Evolutionary conservation across 2,329 filamentous ascomycete genomes (phyloP).

Genomic region (Hymenoscyphus fructigenus): DNA sequence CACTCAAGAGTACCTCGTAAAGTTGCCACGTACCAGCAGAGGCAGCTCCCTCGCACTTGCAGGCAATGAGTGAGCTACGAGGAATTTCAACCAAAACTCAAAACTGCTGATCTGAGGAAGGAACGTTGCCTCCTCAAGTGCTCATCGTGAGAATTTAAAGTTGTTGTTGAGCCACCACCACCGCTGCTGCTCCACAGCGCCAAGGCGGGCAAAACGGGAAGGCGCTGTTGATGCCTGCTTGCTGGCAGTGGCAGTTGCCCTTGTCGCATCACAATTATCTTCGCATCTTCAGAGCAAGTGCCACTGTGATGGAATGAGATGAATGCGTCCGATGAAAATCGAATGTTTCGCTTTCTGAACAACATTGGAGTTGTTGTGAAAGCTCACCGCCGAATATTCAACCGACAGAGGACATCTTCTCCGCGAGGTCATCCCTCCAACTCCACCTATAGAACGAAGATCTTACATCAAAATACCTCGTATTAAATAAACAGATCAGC

Average conservation of each 20-base stretch:
- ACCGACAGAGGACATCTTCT: background rate
- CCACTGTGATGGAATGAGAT: too few relatives aligned
- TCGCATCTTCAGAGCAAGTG: background rate
- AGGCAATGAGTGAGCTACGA: too few relatives aligned
- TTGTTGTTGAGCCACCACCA: background rate
- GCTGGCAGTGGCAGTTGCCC: background rate
- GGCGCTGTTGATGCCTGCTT: background rate
- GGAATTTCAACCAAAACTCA: too few relatives aligned
- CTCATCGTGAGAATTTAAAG: too few relatives aligned
- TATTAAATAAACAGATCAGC: slow-evolving; percentile 1
- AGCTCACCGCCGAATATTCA: background rate
- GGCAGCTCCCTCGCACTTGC: too few relatives aligned
- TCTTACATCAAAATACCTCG: background rate
- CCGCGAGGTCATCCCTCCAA: background rate
- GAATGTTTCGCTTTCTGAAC: too few relatives aligned
- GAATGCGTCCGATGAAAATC: too few relatives aligned
- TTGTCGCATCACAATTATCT: background rate
- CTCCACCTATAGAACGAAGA: background rate
- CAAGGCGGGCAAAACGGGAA: background rate
- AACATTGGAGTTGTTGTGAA: background rate
- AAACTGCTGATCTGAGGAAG: too few relatives aligned
- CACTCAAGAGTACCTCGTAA: too few relatives aligned
- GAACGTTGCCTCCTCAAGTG: too few relatives aligned
- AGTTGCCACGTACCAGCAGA: too few relatives aligned
- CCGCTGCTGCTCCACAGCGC: background rate